These are phyloP conservation scores for Annulohypoxylon truncatum DNA, from an alignment of 2,329 filamentous ascomycete genomes.

Conservation along the genomic window DNA sequence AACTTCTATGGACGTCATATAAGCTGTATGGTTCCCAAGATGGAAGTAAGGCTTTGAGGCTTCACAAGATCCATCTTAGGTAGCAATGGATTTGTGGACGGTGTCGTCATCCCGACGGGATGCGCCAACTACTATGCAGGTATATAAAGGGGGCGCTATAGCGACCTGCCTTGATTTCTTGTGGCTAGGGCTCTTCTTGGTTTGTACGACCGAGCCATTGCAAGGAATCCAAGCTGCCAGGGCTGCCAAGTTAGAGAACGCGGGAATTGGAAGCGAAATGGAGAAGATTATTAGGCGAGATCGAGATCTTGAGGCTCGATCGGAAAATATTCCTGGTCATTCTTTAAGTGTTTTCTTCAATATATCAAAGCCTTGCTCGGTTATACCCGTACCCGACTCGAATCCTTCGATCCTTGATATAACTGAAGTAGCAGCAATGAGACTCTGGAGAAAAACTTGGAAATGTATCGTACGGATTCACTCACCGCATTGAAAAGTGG, in stretches of 20 bases:
- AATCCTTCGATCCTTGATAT: conserved; percentile 4
- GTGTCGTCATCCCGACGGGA: conserved; percentile 35
- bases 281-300: conserved; percentile 31
- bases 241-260: conserved; percentile 7
- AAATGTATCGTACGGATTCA: conserved; percentile 6
- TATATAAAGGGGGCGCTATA: conserved; percentile 26
- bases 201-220: conserved; percentile 5
- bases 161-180: conserved; percentile 32
- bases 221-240: conserved; percentile 16
- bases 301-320: conserved; percentile 44
- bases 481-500: conserved; percentile 1
- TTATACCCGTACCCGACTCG: not conserved
- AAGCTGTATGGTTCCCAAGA: not conserved
- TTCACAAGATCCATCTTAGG: conserved; percentile 9
- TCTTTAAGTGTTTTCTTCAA: not conserved
- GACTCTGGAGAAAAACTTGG: conserved; percentile 12
- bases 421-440: not conserved
- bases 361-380: not conserved
- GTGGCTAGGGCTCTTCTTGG: conserved; percentile 14
- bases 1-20: not conserved
- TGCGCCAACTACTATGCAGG: conserved; percentile 19
- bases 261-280: conserved; percentile 6
- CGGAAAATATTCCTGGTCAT: conserved; percentile 28
- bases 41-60: conserved; percentile 23
- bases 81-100: conserved; percentile 1